Evolutionary conservation across 306 rosid genomes (phyloP).

Genomic region (Lathyrus sativus): DNA sequence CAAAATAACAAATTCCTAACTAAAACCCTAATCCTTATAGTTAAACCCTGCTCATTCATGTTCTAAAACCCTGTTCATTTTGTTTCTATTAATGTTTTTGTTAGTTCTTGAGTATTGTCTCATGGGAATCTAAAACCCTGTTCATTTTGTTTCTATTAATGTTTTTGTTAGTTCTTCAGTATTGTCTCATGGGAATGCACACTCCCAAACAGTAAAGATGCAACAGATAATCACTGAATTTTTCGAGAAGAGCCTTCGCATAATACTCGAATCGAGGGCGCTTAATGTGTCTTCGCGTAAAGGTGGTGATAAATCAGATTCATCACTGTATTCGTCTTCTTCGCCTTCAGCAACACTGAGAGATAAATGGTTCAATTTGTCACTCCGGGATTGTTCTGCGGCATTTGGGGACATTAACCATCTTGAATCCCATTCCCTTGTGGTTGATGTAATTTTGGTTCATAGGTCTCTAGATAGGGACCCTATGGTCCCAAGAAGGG

Average conservation of each 20-base stretch:
- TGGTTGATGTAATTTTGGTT: conserved; percentile 79
- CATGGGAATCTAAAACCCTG: no score
- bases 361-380: conserved; percentile 90
- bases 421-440: conserved; percentile 60
- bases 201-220: conserved; percentile 62
- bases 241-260: conserved; percentile 71
- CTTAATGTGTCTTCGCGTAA: conserved; percentile 61
- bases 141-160: conserved; percentile 14
- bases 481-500: conserved; percentile 44
- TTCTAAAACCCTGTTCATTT: no score
- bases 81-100: no score
- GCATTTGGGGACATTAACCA: conserved; percentile 62
- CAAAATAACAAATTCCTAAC: no score
- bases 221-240: conserved; percentile 85
- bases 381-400: conserved; percentile 69
- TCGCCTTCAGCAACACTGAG: conserved; percentile 69
- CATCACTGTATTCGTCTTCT: conserved; percentile 68
- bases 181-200: conserved; percentile 62
- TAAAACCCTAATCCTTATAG: no score
- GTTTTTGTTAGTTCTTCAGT: conserved; percentile 33
- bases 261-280: conserved; percentile 80
- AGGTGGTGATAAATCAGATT: conserved; percentile 57
- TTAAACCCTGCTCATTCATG: no score
- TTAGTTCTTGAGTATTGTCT: no score
- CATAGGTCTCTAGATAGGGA: conserved; percentile 56